Evolutionary conservation across 1,139 yeast genomes (phyloP).

Genomic region (Debaryomycetaceae sp.): DNA sequence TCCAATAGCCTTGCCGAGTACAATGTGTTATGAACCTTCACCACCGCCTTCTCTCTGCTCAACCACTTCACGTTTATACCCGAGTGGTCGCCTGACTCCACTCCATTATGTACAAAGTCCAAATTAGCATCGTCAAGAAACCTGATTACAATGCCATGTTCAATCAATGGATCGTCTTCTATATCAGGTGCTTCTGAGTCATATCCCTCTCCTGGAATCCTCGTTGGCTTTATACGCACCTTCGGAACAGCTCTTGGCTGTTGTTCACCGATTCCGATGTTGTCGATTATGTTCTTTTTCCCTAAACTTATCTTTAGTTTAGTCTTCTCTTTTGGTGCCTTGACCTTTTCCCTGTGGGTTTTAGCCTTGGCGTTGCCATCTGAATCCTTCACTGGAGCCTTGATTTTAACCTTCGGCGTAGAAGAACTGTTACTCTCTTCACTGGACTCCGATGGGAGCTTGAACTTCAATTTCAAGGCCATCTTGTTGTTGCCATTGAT

Average conservation of each 20-base stretch:
- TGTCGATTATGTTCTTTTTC: conserved; percentile 8
- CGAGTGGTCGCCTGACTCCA: conserved; percentile 76
- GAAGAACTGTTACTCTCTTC: conserved; percentile 4
- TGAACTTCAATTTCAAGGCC: conserved; percentile 26
- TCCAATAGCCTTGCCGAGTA: conserved; percentile 89
- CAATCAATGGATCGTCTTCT: conserved; percentile 91
- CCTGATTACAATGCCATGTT: conserved; percentile 78
- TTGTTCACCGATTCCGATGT: conserved; percentile 8
- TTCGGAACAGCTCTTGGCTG: conserved; percentile 44
- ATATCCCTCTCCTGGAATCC: conserved; percentile 92
- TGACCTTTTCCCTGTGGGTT: conserved; percentile 1
- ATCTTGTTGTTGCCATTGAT: conserved; percentile 4
- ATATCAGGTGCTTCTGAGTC: conserved; percentile 96
- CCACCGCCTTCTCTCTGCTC: conserved; percentile 74
- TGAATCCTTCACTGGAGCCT: conserved; percentile 15
- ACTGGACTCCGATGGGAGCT: conserved; percentile 15
- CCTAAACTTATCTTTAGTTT: conserved; percentile 21
- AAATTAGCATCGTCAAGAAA: conserved; percentile 77
- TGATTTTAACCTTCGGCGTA: conserved; percentile 26
- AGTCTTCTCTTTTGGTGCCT: conserved; percentile 13
- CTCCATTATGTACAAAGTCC: conserved; percentile 75
- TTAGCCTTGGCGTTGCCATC: conserved; percentile 1
- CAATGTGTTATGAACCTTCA: conserved; percentile 48
- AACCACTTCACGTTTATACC: conserved; percentile 77
- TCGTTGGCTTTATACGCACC: conserved; percentile 75